These are phyloP conservation scores for Phaeolepiota aurea DNA, from an alignment of 768 basidiomycete genomes.

Conservation along the genomic window DNA sequence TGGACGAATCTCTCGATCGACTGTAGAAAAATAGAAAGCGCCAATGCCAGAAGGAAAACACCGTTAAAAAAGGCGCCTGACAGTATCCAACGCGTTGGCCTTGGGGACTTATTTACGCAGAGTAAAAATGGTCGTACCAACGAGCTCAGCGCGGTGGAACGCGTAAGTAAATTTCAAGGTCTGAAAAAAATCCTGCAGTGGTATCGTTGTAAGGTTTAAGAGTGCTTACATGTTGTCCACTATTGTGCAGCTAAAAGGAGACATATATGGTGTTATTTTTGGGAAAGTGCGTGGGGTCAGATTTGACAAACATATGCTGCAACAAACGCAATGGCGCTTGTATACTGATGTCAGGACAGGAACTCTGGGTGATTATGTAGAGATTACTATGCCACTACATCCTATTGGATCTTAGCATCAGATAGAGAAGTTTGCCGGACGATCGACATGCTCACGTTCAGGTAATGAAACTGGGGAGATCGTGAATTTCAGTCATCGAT, in stretches of 20 bases:
- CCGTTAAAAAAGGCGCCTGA: constrained; percentile 48
- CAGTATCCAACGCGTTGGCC: neutral
- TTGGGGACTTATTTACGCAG: too few relatives aligned
- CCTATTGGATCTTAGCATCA: constrained; percentile 15
- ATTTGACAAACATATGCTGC: constrained; percentile 32
- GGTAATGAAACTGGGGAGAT: constrained; percentile 39
- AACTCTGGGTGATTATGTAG: neutral
- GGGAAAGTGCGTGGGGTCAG: neutral
- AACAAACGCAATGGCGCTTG: constrained; percentile 35
- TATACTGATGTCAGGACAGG: neutral
- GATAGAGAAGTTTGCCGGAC: constrained; percentile 5
- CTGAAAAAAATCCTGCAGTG: constrained; percentile 19
- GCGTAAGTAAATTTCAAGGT: constrained; percentile 45
- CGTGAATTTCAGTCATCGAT: constrained; percentile 3
- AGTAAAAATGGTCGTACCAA: constrained; percentile 30
- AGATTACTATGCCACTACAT: constrained; percentile 39
- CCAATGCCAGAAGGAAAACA: constrained; percentile 43
- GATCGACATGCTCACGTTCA: constrained; percentile 30
- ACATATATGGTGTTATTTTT: constrained; percentile 2
- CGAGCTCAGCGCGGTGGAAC: constrained; percentile 46
- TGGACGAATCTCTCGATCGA: constrained; percentile 47
- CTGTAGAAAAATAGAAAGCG: constrained; percentile 43
- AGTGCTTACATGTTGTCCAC: constrained; percentile 33
- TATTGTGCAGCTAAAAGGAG: constrained; percentile 29
- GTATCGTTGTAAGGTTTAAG: too few relatives aligned